Evolutionary conservation across 1,139 yeast genomes (phyloP).

Genomic region (Hemisphaericaspora lyxosophila): DNA sequence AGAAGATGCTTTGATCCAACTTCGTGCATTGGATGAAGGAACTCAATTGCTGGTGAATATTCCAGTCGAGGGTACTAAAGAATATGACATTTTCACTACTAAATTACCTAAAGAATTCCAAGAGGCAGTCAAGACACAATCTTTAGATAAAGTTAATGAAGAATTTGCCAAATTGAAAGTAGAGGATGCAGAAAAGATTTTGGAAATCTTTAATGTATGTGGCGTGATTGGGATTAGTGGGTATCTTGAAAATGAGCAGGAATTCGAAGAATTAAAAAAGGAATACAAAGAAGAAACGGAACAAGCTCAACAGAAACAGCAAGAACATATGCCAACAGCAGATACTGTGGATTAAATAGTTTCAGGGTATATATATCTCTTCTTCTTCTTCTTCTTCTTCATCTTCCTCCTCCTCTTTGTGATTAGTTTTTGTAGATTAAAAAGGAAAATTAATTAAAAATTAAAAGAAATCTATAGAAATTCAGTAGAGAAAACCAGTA

Average conservation of each 20-base stretch:
- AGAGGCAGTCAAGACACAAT: conserved; percentile 68
- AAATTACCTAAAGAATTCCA: conserved; percentile 66
- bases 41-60: conserved; percentile 71
- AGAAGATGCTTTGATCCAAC: conserved; percentile 79
- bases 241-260: conserved; percentile 70
- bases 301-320: conserved; percentile 8
- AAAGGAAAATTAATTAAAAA: background rate
- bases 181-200: conserved; percentile 75
- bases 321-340: conserved; percentile 14
- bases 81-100: conserved; percentile 52
- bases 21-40: conserved; percentile 83
- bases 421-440: background rate
- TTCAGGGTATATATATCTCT: background rate
- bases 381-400: too few relatives aligned
- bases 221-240: conserved; percentile 84
- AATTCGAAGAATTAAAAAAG: conserved; percentile 61
- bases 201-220: conserved; percentile 74
- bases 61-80: conserved; percentile 59
- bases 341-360: conserved; percentile 28
- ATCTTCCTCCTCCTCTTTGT: too few relatives aligned
- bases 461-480: background rate
- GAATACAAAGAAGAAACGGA: conserved; percentile 37
- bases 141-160: conserved; percentile 77
- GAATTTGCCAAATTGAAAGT: conserved; percentile 77
- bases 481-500: too few relatives aligned